These are phyloP conservation scores for Trametes meyenii DNA, from an alignment of 768 basidiomycete genomes.

Conservation along the genomic window DNA sequence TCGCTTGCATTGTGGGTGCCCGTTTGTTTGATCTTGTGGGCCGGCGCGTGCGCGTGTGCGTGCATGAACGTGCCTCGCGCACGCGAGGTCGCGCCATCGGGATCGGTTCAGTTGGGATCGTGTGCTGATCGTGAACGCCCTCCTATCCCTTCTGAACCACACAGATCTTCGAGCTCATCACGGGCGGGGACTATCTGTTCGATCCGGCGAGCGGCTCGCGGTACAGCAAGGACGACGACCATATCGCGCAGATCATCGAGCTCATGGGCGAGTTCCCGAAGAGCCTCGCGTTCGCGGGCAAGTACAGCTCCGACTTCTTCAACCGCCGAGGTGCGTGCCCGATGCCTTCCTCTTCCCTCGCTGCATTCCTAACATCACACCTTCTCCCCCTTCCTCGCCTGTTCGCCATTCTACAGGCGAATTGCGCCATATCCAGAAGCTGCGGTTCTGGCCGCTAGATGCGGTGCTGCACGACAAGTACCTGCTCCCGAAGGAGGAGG, in stretches of 20 bases:
- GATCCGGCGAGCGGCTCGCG: conserved; percentile 94
- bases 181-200: conserved; percentile 97
- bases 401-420: conserved; percentile 51
- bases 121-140: conserved; percentile 10
- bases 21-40: conserved; percentile 15
- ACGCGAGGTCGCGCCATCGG: conserved; percentile 7
- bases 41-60: background rate
- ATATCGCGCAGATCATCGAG: conserved; percentile 98
- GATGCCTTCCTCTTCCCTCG: background rate
- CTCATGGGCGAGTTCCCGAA: conserved; percentile 90
- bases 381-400: background rate
- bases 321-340: conserved; percentile 80
- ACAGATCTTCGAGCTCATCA: conserved; percentile 92
- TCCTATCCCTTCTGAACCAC: background rate
- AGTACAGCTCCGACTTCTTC: conserved; percentile 94
- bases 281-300: conserved; percentile 82
- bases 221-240: conserved; percentile 96
- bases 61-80: background rate
- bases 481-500: conserved; percentile 82
- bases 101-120: background rate
- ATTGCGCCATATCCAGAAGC: conserved; percentile 90
- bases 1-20: conserved; percentile 83
- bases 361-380: background rate
- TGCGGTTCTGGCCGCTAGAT: conserved; percentile 88
- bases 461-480: conserved; percentile 93